phyloP scores from a whole-genome alignment of 164 flowering plant genomes.

The Santalum album region DNA sequence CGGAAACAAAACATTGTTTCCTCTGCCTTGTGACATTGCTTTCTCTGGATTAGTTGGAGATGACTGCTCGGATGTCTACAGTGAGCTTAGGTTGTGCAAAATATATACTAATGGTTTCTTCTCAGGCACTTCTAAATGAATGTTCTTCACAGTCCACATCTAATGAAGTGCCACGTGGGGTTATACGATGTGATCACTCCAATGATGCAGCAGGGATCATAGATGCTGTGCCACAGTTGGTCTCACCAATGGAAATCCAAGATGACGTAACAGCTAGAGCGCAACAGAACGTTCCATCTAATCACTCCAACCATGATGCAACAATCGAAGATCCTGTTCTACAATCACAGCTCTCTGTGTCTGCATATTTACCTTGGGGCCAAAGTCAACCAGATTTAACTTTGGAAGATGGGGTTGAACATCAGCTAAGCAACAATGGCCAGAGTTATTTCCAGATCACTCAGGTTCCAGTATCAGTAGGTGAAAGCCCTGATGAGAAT shows the following conservation, averaged over 20 bases:
- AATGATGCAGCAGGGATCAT: background rate
- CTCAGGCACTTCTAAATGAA: conserved; percentile 13
- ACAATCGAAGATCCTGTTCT: conserved; percentile 2
- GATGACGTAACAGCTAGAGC: background rate
- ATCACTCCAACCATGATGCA: conserved; percentile 9
- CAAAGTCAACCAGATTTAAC: no score
- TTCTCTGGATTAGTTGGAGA: no score
- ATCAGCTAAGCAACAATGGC: no score
- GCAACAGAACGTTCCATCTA: background rate
- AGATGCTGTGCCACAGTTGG: background rate
- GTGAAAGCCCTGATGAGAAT: no score
- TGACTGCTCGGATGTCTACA: no score
- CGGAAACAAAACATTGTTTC: no score
- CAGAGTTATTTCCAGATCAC: no score
- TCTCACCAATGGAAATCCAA: background rate
- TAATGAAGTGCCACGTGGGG: conserved; percentile 8
- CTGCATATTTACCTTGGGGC: conserved; percentile 1
- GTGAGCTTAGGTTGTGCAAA: no score
- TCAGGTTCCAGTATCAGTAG: no score
- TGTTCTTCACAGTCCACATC: conserved; percentile 10
- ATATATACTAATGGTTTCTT: background rate
- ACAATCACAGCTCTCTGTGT: conserved; percentile 8
- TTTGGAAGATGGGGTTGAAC: no score
- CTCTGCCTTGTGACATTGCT: no score
- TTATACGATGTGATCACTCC: background rate